Evolutionary conservation across 768 basidiomycete genomes (phyloP).

Genomic region (Cubamyces lactineus): DNA sequence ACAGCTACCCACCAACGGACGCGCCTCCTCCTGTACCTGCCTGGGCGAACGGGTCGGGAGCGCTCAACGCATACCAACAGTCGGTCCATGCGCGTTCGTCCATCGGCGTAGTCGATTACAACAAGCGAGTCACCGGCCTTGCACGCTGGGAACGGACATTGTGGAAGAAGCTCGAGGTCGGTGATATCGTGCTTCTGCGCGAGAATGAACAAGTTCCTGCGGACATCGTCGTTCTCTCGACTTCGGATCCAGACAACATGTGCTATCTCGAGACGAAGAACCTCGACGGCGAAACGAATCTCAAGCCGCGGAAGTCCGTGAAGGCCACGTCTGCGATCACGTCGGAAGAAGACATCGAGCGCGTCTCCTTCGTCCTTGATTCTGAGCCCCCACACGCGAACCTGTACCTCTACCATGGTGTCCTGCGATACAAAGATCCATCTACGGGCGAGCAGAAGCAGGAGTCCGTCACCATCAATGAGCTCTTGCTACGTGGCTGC

Average conservation of each 20-base stretch:
- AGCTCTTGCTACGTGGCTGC: slow-evolving; percentile 90
- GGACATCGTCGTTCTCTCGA: slow-evolving; percentile 90
- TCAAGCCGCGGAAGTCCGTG: slow-evolving; percentile 83
- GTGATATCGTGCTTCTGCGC: slow-evolving; percentile 88
- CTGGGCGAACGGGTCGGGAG: slow-evolving; percentile 36
- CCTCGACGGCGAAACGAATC: slow-evolving; percentile 95
- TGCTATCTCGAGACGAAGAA: slow-evolving; percentile 99
- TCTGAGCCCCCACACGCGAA: slow-evolving; percentile 95
- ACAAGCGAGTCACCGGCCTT: slow-evolving; percentile 64
- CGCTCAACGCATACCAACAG: slow-evolving; percentile 54
- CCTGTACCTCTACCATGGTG: slow-evolving; percentile 87
- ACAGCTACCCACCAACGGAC: slow-evolving; percentile 60
- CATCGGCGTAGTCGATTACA: slow-evolving; percentile 82
- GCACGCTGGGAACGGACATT: slow-evolving; percentile 93
- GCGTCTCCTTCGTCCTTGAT: slow-evolving; percentile 84
- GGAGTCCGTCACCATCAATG: slow-evolving; percentile 86
- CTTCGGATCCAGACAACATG: slow-evolving; percentile 87
- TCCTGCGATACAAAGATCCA: slow-evolving; percentile 72
- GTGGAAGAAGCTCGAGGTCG: slow-evolving; percentile 99
- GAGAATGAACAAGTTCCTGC: slow-evolving; percentile 98
- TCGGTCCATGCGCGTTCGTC: slow-evolving; percentile 59
- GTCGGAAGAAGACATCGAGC: slow-evolving; percentile 90
- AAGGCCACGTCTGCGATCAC: slow-evolving; percentile 73
- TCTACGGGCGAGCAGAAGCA: slow-evolving; percentile 53
- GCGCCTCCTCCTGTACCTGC: slow-evolving; percentile 24